Percentiles rank a stretch among this genome's conserved stretches.
Conservation (phyloP, 1,284 basidiomycete species). For the Trametes hirsuta region DNA sequence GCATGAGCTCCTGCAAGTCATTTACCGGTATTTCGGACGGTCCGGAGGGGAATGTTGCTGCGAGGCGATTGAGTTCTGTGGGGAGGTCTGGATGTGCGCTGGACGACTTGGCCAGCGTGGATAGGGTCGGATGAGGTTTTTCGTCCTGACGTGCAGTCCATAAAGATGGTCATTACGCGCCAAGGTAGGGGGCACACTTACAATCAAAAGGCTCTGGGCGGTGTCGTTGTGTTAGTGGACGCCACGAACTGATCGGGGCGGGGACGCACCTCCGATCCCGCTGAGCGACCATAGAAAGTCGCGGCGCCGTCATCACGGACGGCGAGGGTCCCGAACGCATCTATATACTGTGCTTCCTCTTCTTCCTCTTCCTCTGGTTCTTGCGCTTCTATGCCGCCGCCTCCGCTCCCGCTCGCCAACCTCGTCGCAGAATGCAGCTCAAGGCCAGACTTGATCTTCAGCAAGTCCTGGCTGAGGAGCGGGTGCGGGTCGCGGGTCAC, state of each 20-base stretch:
- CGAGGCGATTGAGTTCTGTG: constrained; percentile 45
- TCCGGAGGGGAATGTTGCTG: constrained; percentile 58
- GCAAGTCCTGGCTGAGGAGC: constrained; percentile 57
- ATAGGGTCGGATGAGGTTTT: constrained; percentile 12
- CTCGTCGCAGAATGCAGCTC: constrained; percentile 33
- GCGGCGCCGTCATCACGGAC: constrained; percentile 62
- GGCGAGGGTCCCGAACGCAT: constrained; percentile 60
- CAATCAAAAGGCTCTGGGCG: constrained; percentile 36
- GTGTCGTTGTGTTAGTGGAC: background rate
- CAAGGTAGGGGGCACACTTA: constrained; percentile 24
- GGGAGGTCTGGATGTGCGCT: constrained; percentile 26
- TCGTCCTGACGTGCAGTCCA: constrained; percentile 19
- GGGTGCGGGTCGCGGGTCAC: constrained; percentile 57
- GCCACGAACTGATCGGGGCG: background rate
- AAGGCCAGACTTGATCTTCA: constrained; percentile 59
- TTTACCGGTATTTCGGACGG: constrained; percentile 25
- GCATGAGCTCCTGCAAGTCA: constrained; percentile 50
- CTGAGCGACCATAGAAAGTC: constrained; percentile 70
- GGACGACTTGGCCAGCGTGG: constrained; percentile 1
- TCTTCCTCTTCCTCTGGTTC: constrained; percentile 16
- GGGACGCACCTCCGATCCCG: constrained; percentile 50
- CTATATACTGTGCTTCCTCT: constrained; percentile 29
- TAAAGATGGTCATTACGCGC: background rate
- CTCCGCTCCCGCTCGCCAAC: background rate
- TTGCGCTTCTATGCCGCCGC: constrained; percentile 4